Percentiles rank a stretch among this genome's conserved stretches.
These are phyloP conservation scores for Epithemia pelagica DNA, from an alignment of 108 stramenopile genomes.

Conservation along the genomic window DNA sequence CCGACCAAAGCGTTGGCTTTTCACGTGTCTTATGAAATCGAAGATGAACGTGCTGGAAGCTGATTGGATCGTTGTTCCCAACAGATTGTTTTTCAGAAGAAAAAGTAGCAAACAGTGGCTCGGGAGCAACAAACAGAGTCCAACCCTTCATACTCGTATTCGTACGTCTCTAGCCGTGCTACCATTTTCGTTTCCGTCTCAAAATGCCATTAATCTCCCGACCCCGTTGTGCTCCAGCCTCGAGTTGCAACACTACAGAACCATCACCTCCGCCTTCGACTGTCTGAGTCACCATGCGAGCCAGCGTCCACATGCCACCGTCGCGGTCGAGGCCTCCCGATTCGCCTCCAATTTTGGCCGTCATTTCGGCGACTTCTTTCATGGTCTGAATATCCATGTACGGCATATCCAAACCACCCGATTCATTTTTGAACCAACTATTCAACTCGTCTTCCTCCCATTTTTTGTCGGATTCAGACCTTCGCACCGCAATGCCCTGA, in stretches of 20 bases:
- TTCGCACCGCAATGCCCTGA: constrained; percentile 39
- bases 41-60: too few relatives aligned
- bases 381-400: constrained; percentile 74
- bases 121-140: too few relatives aligned
- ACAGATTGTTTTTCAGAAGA: too few relatives aligned
- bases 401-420: constrained; percentile 51
- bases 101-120: too few relatives aligned
- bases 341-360: constrained; percentile 9
- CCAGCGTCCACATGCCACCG: constrained; percentile 86
- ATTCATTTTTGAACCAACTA: constrained; percentile 71
- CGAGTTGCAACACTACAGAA: constrained; percentile 46
- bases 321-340: constrained; percentile 67
- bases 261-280: constrained; percentile 73
- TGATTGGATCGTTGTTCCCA: too few relatives aligned
- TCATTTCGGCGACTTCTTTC: constrained; percentile 80
- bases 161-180: too few relatives aligned
- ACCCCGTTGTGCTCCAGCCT: constrained; percentile 49
- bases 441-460: constrained; percentile 52
- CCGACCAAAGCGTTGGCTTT: too few relatives aligned
- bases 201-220: constrained; percentile 18
- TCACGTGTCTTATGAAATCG: too few relatives aligned
- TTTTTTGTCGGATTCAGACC: constrained; percentile 26
- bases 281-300: constrained; percentile 54
- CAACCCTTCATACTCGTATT: too few relatives aligned
- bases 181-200: constrained; percentile 24